Evolutionary conservation across 352 stramenopile genomes (phyloP).

Genomic region (Phytophthora sojae): DNA sequence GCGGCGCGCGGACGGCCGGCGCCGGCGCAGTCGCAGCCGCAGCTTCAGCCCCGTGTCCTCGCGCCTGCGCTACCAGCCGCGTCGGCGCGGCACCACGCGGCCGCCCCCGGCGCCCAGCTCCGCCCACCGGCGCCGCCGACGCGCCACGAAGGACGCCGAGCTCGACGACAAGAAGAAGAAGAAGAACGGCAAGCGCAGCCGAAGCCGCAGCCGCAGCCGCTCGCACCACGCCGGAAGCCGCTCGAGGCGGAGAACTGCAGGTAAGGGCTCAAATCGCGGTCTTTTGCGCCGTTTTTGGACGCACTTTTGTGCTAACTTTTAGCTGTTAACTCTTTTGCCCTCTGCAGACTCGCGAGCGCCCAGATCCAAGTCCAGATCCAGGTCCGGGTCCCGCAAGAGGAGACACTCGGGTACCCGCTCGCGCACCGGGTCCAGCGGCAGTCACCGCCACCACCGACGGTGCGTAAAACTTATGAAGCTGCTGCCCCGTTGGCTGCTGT

Average conservation of each 20-base stretch:
- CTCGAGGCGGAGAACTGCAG: slow-evolving; percentile 34
- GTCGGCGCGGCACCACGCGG: slow-evolving; percentile 22
- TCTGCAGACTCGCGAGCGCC: slow-evolving; percentile 34
- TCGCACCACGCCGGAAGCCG: slow-evolving; percentile 3
- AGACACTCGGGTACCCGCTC: slow-evolving; percentile 40
- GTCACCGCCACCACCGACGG: slow-evolving; percentile 34
- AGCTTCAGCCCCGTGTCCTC: slow-evolving; percentile 51
- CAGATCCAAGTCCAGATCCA: slow-evolving; percentile 38
- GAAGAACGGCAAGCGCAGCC: slow-evolving; percentile 22
- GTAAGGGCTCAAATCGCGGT: slow-evolving; percentile 8
- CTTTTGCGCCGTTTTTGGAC: background rate
- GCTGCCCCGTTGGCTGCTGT: background rate
- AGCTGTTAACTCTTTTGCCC: background rate
- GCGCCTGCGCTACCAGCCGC: slow-evolving; percentile 42
- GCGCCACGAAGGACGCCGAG: slow-evolving; percentile 18
- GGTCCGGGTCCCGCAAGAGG: slow-evolving; percentile 36
- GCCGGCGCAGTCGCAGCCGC: slow-evolving; percentile 36
- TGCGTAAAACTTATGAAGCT: slow-evolving; percentile 8
- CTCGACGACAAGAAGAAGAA: slow-evolving; percentile 12
- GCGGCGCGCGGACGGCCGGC: slow-evolving; percentile 27
- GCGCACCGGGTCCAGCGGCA: slow-evolving; percentile 29
- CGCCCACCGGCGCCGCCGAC: slow-evolving; percentile 20
- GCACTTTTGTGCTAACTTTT: slow-evolving; percentile 11
- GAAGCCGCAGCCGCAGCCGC: too few species aligned
- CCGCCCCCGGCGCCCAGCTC: slow-evolving; percentile 15